A percentile compares a stretch with the other conserved stretches of the same genome.
phyloP scores from a whole-genome alignment of 768 basidiomycete genomes.

The Lanmaoa pseudosensibilis region DNA sequence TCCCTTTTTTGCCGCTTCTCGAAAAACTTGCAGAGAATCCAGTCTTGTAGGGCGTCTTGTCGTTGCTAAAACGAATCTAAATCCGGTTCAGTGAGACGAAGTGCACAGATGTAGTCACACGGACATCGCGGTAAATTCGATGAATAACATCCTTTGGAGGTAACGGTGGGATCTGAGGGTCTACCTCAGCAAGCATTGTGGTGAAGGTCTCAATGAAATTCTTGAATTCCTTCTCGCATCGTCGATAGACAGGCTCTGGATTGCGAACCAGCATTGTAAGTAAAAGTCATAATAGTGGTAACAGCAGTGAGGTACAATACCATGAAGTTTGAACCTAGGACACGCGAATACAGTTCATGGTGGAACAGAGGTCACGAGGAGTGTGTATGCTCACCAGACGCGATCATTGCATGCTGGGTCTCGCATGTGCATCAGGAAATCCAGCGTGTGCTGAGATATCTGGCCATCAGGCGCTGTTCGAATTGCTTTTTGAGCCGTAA shows the following conservation, averaged over 20 bases:
- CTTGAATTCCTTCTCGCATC: conserved; percentile 88
- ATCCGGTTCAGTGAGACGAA: conserved; percentile 3
- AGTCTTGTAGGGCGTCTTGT: conserved; percentile 94
- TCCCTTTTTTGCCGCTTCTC: conserved; percentile 85
- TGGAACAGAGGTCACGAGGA: background rate
- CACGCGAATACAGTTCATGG: background rate
- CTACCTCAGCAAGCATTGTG: conserved; percentile 63
- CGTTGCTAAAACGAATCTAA: conserved; percentile 86
- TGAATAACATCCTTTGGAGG: conserved; percentile 92
- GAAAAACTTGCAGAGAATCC: conserved; percentile 82
- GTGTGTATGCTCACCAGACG: conserved; percentile 55
- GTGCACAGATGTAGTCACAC: background rate
- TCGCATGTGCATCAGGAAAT: conserved; percentile 70
- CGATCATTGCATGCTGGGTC: conserved; percentile 82
- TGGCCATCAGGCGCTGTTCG: conserved; percentile 76
- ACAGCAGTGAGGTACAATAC: conserved; percentile 33
- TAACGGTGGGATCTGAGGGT: conserved; percentile 81
- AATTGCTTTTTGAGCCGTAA: background rate
- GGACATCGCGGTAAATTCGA: conserved; percentile 88
- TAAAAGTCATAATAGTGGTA: background rate
- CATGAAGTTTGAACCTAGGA: conserved; percentile 81
- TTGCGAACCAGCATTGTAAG: background rate
- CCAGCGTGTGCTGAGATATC: conserved; percentile 81
- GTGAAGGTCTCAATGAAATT: conserved; percentile 76
- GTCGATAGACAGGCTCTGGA: conserved; percentile 33